A percentile compares a stretch with the other conserved stretches of the same genome.
phyloP scores from a whole-genome alignment of 2,329 filamentous ascomycete species.

The Phyllosticta citribraziliensis region DNA sequence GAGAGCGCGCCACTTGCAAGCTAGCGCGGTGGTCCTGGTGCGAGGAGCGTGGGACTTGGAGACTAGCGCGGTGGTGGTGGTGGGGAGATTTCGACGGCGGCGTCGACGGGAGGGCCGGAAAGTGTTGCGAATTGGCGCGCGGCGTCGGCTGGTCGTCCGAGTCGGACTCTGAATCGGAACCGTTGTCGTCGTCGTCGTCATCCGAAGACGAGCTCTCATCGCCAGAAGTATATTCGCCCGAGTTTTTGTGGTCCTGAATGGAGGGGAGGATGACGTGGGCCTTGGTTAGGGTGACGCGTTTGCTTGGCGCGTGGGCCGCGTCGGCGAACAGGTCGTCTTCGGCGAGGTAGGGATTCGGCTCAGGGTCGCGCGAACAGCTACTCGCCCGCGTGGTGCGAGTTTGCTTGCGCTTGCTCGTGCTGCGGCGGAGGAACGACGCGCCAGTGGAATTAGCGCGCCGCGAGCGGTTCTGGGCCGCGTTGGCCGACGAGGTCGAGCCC shows the following conservation, averaged over 20 bases:
- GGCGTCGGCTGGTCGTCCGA: conserved; percentile 1
- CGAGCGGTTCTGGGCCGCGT: conserved; percentile 17
- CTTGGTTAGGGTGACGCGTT: neutral
- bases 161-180: neutral
- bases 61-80: neutral
- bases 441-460: conserved; percentile 27
- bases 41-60: neutral
- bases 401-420: conserved; percentile 5
- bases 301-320: conserved; percentile 21
- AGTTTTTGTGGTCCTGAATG: conserved; percentile 7
- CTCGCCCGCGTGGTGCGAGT: conserved; percentile 1
- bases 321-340: conserved; percentile 11
- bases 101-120: neutral
- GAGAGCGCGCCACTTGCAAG: neutral
- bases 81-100: neutral
- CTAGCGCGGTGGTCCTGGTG: neutral
- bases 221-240: conserved; percentile 4
- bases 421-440: conserved; percentile 15
- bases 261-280: conserved; percentile 6
- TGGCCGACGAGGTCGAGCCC: neutral
- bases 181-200: neutral
- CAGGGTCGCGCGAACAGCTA: conserved; percentile 16
- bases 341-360: conserved; percentile 21
- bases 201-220: neutral
- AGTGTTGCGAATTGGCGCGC: neutral